Evolutionary conservation across 192 early-diverging fungal genomes (phyloP).

Genomic region (Coemansia umbellata): DNA sequence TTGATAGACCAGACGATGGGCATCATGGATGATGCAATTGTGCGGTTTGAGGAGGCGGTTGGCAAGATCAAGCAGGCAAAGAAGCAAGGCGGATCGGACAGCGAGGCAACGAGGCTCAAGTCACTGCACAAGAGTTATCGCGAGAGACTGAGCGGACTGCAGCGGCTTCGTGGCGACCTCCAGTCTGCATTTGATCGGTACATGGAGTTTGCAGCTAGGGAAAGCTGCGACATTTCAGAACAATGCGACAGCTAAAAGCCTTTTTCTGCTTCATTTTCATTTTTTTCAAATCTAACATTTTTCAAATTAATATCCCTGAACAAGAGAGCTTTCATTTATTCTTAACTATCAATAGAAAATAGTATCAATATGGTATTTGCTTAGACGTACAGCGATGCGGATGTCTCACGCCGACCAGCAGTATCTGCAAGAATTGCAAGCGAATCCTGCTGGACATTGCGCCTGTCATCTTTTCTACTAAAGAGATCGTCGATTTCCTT

Average conservation of each 20-base stretch:
- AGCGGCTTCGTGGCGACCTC: conserved; percentile 21
- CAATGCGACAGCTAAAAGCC: not conserved
- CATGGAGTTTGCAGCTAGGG: conserved; percentile 38
- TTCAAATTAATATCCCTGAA: not conserved
- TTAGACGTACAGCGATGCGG: conserved; percentile 32
- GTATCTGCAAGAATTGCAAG: not conserved
- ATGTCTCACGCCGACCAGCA: conserved; percentile 9
- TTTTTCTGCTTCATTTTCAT: not conserved
- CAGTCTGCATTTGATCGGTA: conserved; percentile 20
- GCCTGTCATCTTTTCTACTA: not conserved
- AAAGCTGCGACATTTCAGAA: conserved; percentile 32
- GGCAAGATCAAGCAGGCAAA: conserved; percentile 26
- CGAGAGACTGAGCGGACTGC: conserved; percentile 23
- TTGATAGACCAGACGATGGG: conserved; percentile 44
- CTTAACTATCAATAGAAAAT: not conserved
- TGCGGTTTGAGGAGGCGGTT: conserved; percentile 34
- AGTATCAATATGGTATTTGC: not conserved
- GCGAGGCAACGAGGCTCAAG: conserved; percentile 8
- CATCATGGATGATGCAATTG: conserved; percentile 33
- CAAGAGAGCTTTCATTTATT: not conserved
- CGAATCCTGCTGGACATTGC: not conserved
- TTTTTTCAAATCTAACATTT: too few relatives aligned
- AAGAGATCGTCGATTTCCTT: conserved; percentile 25
- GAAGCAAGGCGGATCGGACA: conserved; percentile 4
- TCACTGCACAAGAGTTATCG: conserved; percentile 31